phyloP scores from a whole-genome alignment of 202 grass and related monocot genomes.

The Hordeum pubiflorum region DNA sequence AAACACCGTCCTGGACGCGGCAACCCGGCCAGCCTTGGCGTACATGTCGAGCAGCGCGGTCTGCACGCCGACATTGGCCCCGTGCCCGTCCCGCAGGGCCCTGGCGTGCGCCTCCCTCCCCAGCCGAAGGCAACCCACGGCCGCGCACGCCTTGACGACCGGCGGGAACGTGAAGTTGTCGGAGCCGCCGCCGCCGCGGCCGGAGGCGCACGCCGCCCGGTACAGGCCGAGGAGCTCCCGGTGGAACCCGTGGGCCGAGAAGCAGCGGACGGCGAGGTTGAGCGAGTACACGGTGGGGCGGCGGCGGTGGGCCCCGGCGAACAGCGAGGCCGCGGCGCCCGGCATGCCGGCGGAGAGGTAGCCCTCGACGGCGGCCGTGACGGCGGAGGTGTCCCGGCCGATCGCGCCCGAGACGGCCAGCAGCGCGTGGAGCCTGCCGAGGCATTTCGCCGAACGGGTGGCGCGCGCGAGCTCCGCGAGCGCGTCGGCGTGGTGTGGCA shows the following conservation, averaged over 20 bases:
- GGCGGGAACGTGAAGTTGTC: slow-evolving; percentile 57
- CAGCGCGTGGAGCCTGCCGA: slow-evolving; percentile 37
- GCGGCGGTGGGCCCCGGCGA: slow-evolving; percentile 1
- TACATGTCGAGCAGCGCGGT: slow-evolving; percentile 65
- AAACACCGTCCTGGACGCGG: slow-evolving; percentile 40
- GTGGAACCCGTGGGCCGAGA: slow-evolving; percentile 51
- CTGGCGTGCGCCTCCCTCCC: slow-evolving; percentile 55
- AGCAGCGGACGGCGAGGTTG: slow-evolving; percentile 42
- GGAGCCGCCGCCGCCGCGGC: slow-evolving; percentile 9
- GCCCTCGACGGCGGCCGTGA: slow-evolving; percentile 17
- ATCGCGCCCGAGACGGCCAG: slow-evolving; percentile 21
- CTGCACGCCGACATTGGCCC: slow-evolving; percentile 41
- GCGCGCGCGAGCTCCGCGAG: slow-evolving; percentile 10
- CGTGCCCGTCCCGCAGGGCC: slow-evolving; percentile 35
- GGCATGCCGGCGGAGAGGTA: slow-evolving; percentile 35
- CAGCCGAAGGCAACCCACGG: slow-evolving; percentile 20
- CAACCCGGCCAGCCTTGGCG: slow-evolving; percentile 36
- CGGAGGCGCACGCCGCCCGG: background rate
- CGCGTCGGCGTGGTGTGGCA: background rate
- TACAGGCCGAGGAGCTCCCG: slow-evolving; percentile 47
- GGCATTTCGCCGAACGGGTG: slow-evolving; percentile 37
- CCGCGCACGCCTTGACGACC: slow-evolving; percentile 53
- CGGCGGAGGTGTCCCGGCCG: background rate
- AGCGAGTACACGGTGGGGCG: slow-evolving; percentile 28
- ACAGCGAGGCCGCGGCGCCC: slow-evolving; percentile 21